Evolutionary conservation across 2,329 filamentous ascomycete genomes (phyloP).

Genomic region (Botrytis elliptica): DNA sequence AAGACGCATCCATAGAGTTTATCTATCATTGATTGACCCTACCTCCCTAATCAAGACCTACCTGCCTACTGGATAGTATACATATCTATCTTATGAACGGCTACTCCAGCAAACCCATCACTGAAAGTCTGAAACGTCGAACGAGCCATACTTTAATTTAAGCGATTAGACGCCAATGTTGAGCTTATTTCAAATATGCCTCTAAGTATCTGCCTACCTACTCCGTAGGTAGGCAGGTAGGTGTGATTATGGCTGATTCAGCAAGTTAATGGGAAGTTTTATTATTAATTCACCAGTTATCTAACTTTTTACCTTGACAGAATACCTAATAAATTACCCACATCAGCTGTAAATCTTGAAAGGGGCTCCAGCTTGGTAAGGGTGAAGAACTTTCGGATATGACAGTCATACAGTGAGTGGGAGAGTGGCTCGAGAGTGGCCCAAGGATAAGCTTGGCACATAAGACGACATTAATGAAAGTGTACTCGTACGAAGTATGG

Average conservation of each 20-base stretch:
- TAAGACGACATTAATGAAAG: not conserved
- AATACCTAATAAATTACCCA: not conserved
- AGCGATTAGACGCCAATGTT: conserved; percentile 12
- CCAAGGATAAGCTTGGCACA: not conserved
- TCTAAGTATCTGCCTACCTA: too few species aligned
- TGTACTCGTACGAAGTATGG: too few species aligned
- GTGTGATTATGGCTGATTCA: not conserved
- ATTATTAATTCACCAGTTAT: not conserved
- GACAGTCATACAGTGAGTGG: not conserved
- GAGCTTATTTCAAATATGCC: not conserved
- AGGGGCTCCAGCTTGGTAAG: not conserved
- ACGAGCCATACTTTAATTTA: conserved; percentile 1
- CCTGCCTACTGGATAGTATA: not conserved
- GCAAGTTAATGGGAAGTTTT: not conserved
- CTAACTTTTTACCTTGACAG: not conserved
- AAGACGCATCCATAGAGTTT: not conserved
- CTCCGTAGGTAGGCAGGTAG: not conserved
- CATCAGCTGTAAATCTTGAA: not conserved
- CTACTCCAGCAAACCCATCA: not conserved
- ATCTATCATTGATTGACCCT: not conserved
- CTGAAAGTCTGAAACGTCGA: not conserved
- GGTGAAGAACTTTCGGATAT: not conserved
- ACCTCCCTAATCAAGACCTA: not conserved
- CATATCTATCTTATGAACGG: not conserved
- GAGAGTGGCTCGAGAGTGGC: not conserved